A percentile compares a stretch with the other conserved stretches of the same genome.
These are phyloP conservation scores for Lantana camara DNA, from an alignment of 257 asterid species.

Conservation along the genomic window DNA sequence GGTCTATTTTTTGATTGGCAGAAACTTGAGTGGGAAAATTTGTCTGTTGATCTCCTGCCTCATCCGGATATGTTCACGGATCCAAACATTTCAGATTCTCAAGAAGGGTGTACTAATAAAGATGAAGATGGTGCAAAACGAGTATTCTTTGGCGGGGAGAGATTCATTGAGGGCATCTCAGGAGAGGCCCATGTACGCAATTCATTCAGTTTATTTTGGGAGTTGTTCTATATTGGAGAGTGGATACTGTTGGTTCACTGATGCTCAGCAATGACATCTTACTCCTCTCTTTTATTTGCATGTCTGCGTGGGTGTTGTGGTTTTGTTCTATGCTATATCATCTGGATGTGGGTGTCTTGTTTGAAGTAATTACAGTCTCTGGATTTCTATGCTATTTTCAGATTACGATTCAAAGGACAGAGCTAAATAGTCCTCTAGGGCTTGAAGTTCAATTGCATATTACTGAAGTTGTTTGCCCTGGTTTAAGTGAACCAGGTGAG, in stretches of 20 bases:
- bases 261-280: slow-evolving; percentile 14
- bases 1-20: slow-evolving; percentile 40
- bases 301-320: not conserved
- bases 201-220: slow-evolving; percentile 25
- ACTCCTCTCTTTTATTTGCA: not conserved
- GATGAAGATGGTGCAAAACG: slow-evolving; percentile 99
- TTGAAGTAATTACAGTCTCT: slow-evolving; percentile 16
- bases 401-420: slow-evolving; percentile 97
- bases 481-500: slow-evolving; percentile 98
- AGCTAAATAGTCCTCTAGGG: slow-evolving; percentile 82
- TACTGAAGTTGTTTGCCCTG: slow-evolving; percentile 92
- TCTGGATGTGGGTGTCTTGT: slow-evolving; percentile 5
- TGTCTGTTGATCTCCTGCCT: slow-evolving; percentile 94
- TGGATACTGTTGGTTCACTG: slow-evolving; percentile 18
- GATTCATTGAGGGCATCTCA: slow-evolving; percentile 92
- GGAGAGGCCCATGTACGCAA: slow-evolving; percentile 92
- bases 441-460: slow-evolving; percentile 91
- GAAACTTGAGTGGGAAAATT: slow-evolving; percentile 97
- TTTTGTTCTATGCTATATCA: slow-evolving; percentile 6
- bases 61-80: slow-evolving; percentile 97
- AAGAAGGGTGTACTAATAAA: slow-evolving; percentile 65
- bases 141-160: slow-evolving; percentile 96
- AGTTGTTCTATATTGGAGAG: slow-evolving; percentile 19
- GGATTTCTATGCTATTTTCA: slow-evolving; percentile 41
- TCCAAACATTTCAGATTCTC: slow-evolving; percentile 53